Evolutionary conservation across 306 rosid species (phyloP).

Genomic region (Vigna reflexopilosa): DNA sequence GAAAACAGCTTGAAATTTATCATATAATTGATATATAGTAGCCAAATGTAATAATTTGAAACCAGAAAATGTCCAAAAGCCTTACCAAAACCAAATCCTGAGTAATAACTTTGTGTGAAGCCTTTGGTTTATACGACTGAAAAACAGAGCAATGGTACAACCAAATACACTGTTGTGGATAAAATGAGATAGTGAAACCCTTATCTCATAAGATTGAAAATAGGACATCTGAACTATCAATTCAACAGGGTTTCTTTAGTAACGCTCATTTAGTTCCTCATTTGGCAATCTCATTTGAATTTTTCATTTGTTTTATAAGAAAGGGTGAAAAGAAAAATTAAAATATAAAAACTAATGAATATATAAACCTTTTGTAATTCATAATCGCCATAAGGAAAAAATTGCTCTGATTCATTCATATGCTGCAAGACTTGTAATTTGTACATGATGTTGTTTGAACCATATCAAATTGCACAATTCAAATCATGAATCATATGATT

Average conservation of each 20-base stretch:
- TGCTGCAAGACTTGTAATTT: neutral
- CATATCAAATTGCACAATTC: neutral
- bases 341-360: neutral
- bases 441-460: neutral
- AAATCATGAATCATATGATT: neutral
- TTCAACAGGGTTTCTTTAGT: neutral
- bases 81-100: neutral
- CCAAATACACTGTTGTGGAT: neutral
- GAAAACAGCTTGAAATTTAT: neutral
- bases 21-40: neutral
- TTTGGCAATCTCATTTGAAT: neutral
- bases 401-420: neutral
- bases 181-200: neutral
- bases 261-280: neutral
- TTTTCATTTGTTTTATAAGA: constrained; percentile 1
- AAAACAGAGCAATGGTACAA: neutral
- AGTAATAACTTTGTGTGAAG: neutral
- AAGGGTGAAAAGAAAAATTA: neutral
- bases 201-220: neutral
- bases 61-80: neutral
- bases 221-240: neutral
- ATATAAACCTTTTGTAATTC: neutral
- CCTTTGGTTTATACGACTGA: neutral
- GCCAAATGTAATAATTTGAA: neutral
- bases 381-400: neutral